Percentiles rank a stretch among this genome's conserved stretches.
Evolutionary conservation across 805 yeast species (phyloP).

Genomic region (Millerozyma acaciae): DNA sequence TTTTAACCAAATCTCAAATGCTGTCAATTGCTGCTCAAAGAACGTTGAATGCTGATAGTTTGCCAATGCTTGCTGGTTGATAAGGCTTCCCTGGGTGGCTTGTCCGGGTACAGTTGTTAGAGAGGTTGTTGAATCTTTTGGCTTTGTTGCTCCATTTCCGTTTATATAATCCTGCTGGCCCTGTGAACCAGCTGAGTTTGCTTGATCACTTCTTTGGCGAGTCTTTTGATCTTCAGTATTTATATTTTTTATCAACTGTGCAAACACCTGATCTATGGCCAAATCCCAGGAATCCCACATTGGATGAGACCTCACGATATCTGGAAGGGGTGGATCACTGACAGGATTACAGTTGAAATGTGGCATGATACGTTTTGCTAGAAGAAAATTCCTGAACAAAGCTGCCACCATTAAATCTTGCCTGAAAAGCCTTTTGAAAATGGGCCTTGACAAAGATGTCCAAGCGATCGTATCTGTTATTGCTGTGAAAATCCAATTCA

Average conservation of each 20-base stretch:
- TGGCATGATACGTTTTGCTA: slow-evolving; percentile 93
- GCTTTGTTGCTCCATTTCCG: slow-evolving; percentile 3
- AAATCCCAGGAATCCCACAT: slow-evolving; percentile 99
- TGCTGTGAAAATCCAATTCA: slow-evolving; percentile 97
- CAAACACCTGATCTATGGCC: slow-evolving; percentile 89
- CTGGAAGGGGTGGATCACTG: slow-evolving; percentile 90
- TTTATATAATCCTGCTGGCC: slow-evolving; percentile 27
- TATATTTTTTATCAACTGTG: slow-evolving; percentile 54
- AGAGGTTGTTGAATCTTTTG: slow-evolving; percentile 18
- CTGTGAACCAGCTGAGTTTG: slow-evolving; percentile 5
- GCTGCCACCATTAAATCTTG: slow-evolving; percentile 98
- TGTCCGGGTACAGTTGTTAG: slow-evolving; percentile 10
- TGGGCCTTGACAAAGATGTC: slow-evolving; percentile 83
- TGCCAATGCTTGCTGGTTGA: slow-evolving; percentile 18
- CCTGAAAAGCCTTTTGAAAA: slow-evolving; percentile 85
- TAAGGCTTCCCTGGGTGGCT: not conserved
- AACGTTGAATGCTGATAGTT: slow-evolving; percentile 88
- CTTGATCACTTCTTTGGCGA: not conserved
- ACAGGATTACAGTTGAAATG: slow-evolving; percentile 90
- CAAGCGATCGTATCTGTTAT: slow-evolving; percentile 98
- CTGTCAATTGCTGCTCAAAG: slow-evolving; percentile 93
- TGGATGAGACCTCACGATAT: slow-evolving; percentile 70
- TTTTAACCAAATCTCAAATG: slow-evolving; percentile 93
- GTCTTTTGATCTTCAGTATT: slow-evolving; percentile 13
- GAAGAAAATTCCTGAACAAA: slow-evolving; percentile 81